phyloP scores from a whole-genome alignment of 163 green algal genomes.

The Smithsoniella earleae region DNA sequence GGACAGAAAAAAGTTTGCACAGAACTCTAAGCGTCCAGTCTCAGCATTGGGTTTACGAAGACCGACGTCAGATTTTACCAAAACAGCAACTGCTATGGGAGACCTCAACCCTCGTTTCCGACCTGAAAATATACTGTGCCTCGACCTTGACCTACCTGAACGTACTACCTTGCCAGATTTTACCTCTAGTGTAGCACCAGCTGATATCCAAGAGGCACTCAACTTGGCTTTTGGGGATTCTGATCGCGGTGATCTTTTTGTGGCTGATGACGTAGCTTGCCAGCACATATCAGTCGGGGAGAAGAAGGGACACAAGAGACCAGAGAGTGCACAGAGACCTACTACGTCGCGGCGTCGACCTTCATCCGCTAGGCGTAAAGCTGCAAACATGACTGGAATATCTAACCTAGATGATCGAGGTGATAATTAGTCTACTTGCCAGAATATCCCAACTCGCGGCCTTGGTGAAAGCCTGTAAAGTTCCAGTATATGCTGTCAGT shows the following conservation, averaged over 20 bases:
- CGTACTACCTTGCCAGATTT: constrained; percentile 48
- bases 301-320: too few relatives aligned
- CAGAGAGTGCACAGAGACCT: too few relatives aligned
- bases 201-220: neutral
- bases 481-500: too few relatives aligned
- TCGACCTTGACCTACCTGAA: constrained; percentile 74
- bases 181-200: neutral
- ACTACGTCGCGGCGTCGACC: too few relatives aligned
- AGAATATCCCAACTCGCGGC: too few relatives aligned
- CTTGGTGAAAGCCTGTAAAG: too few relatives aligned
- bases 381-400: too few relatives aligned
- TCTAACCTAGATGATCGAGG: too few relatives aligned
- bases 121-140: constrained; percentile 62
- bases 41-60: constrained; percentile 41
- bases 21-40: constrained; percentile 44
- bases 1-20: constrained; percentile 5
- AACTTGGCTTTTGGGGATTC: constrained; percentile 14
- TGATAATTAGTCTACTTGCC: too few relatives aligned
- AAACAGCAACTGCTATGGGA: constrained; percentile 52
- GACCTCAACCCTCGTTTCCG: constrained; percentile 63
- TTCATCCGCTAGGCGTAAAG: too few relatives aligned
- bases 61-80: constrained; percentile 60
- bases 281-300: too few relatives aligned
- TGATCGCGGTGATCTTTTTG: neutral
- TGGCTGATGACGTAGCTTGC: too few relatives aligned